Evolutionary conservation across 768 basidiomycete genomes (phyloP).

Genomic region (Lactifluus pinguis): DNA sequence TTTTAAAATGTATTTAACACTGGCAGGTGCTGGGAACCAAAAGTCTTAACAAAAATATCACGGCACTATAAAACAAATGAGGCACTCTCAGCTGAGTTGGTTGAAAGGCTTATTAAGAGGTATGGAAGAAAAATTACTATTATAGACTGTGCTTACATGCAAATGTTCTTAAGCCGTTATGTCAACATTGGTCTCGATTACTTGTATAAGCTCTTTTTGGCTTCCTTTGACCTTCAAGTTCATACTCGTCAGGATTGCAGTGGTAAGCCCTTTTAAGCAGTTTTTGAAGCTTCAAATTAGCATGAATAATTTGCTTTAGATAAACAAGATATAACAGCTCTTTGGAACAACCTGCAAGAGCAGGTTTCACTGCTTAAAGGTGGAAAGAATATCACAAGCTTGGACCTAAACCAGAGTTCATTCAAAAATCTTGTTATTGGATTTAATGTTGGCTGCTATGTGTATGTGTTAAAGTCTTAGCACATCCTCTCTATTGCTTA

Average conservation of each 20-base stretch:
- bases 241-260: slow-evolving; percentile 61
- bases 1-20: not conserved
- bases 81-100: slow-evolving; percentile 60
- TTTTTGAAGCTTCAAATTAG: not conserved
- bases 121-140: slow-evolving; percentile 21
- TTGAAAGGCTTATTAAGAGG: slow-evolving; percentile 76
- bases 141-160: not conserved
- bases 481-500: not conserved
- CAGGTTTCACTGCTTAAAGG: slow-evolving; percentile 60
- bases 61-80: slow-evolving; percentile 71
- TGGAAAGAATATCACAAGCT: slow-evolving; percentile 49
- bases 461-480: slow-evolving; percentile 30
- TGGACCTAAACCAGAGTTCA: too few species aligned
- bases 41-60: slow-evolving; percentile 68
- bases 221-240: slow-evolving; percentile 66
- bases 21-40: slow-evolving; percentile 70
- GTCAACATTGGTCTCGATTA: slow-evolving; percentile 78
- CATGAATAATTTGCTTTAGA: slow-evolving; percentile 29
- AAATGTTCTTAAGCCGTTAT: slow-evolving; percentile 33
- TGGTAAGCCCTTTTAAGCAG: slow-evolving; percentile 27
- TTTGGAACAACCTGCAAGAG: slow-evolving; percentile 72
- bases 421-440: slow-evolving; percentile 75
- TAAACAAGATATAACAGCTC: slow-evolving; percentile 58
- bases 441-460: slow-evolving; percentile 65
- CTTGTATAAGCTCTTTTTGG: slow-evolving; percentile 79